Conservation (phyloP, 768 basidiomycete genomes). For the Panaeolus cyanescens region DNA sequence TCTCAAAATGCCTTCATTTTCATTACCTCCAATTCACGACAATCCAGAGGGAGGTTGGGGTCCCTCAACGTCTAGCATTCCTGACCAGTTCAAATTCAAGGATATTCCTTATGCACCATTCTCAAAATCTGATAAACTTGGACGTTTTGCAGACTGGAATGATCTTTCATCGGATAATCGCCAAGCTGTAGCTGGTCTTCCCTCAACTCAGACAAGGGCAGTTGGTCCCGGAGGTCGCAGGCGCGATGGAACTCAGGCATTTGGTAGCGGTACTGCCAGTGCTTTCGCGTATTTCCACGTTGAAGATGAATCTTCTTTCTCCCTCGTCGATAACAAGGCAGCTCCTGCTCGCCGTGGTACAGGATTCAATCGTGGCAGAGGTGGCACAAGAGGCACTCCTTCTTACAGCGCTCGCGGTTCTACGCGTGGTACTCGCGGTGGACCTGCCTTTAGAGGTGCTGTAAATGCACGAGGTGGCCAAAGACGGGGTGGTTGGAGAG, state of each 20-base stretch:
- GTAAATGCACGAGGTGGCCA: slow-evolving; percentile 51
- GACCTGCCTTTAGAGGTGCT: slow-evolving; percentile 42
- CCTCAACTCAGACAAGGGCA: slow-evolving; percentile 47
- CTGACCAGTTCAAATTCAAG: slow-evolving; percentile 94
- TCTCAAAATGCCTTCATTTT: slow-evolving; percentile 72
- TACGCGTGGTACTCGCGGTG: slow-evolving; percentile 48
- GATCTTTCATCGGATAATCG: slow-evolving; percentile 69
- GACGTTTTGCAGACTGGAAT: slow-evolving; percentile 98
- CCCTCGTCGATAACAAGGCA: slow-evolving; percentile 89
- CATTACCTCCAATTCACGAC: slow-evolving; percentile 85
- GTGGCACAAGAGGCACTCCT: slow-evolving; percentile 47
- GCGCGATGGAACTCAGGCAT: slow-evolving; percentile 80
- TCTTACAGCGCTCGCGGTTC: slow-evolving; percentile 46
- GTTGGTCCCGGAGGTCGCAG: slow-evolving; percentile 56
- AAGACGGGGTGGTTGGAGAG: slow-evolving; percentile 77
- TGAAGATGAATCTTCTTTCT: slow-evolving; percentile 97
- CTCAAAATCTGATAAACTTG: slow-evolving; percentile 98
- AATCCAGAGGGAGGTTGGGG: slow-evolving; percentile 96
- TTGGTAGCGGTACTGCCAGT: slow-evolving; percentile 86
- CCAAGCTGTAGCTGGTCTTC: slow-evolving; percentile 52
- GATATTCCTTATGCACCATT: slow-evolving; percentile 99
- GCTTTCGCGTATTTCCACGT: slow-evolving; percentile 98
- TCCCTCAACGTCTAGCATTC: slow-evolving; percentile 77
- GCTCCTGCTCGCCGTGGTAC: slow-evolving; percentile 72
- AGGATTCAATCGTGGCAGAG: slow-evolving; percentile 60